Percentiles rank a stretch among this genome's conserved stretches.
Evolutionary conservation across 2,329 filamentous ascomycete species (phyloP).

Genomic region (Claviceps maximensis): DNA sequence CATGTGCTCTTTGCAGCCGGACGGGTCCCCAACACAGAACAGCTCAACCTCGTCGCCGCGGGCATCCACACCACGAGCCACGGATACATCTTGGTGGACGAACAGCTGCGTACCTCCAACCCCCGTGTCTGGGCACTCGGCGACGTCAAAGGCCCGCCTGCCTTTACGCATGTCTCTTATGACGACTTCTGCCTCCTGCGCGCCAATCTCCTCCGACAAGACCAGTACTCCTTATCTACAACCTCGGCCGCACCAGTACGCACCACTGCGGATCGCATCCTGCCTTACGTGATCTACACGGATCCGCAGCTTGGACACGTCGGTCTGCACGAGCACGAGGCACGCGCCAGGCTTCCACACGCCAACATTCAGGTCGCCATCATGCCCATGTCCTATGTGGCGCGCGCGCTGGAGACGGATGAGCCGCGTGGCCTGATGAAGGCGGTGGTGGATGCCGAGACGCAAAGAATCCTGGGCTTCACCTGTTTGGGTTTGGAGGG

Average conservation of each 20-base stretch:
- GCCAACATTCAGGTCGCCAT: not conserved
- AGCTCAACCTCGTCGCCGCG: conserved; percentile 27
- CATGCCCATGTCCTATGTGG: not conserved
- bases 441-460: not conserved
- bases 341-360: not conserved
- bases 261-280: not conserved
- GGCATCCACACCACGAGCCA: not conserved
- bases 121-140: not conserved
- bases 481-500: not conserved
- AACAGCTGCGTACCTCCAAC: not conserved
- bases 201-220: not conserved
- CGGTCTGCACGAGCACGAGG: not conserved
- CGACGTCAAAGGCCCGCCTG: not conserved
- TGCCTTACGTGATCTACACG: not conserved
- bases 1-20: conserved; percentile 38
- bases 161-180: not conserved
- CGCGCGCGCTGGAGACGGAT: not conserved
- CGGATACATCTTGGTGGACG: not conserved
- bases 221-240: too few relatives aligned
- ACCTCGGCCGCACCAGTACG: not conserved
- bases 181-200: not conserved
- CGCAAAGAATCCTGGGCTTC: not conserved
- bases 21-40: conserved; percentile 35
- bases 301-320: not conserved
- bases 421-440: not conserved